A percentile compares a stretch with the other conserved stretches of the same genome.
phyloP scores from a whole-genome alignment of 805 yeast species.

The Saturnispora kantuleensis region DNA sequence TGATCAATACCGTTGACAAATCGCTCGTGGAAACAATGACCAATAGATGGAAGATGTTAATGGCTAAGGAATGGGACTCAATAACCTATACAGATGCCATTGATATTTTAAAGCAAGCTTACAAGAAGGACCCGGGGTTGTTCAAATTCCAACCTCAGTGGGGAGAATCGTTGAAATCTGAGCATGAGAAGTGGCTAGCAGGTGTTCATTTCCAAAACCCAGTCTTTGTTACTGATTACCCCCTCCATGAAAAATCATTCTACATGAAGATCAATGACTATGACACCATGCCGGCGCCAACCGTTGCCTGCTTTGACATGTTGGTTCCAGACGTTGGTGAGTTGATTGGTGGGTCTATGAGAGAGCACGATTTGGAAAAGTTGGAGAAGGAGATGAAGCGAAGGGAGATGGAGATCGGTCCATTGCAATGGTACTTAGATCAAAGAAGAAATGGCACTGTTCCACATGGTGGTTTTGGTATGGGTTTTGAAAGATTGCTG shows the following conservation, averaged over 20 bases:
- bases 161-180: constrained; percentile 71
- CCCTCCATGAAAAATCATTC: constrained; percentile 70
- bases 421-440: constrained; percentile 72
- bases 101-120: constrained; percentile 33
- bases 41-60: constrained; percentile 53
- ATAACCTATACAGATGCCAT: constrained; percentile 75
- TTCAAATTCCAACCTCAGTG: constrained; percentile 42
- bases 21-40: constrained; percentile 29
- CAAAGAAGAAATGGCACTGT: constrained; percentile 68
- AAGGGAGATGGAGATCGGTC: constrained; percentile 47
- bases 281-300: constrained; percentile 28
- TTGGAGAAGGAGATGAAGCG: constrained; percentile 40
- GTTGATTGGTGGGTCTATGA: constrained; percentile 85
- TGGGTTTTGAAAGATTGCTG: constrained; percentile 84
- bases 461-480: constrained; percentile 96
- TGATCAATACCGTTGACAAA: constrained; percentile 30
- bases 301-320: constrained; percentile 87
- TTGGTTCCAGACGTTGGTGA: constrained; percentile 90
- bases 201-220: constrained; percentile 59
- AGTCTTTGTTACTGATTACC: constrained; percentile 86
- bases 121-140: constrained; percentile 22
- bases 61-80: constrained; percentile 46
- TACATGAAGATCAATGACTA: constrained; percentile 63
- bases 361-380: constrained; percentile 55
- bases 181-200: constrained; percentile 88